Evolutionary conservation across 306 rosid genomes (phyloP).

Genomic region (Pyrus pyrifolia): DNA sequence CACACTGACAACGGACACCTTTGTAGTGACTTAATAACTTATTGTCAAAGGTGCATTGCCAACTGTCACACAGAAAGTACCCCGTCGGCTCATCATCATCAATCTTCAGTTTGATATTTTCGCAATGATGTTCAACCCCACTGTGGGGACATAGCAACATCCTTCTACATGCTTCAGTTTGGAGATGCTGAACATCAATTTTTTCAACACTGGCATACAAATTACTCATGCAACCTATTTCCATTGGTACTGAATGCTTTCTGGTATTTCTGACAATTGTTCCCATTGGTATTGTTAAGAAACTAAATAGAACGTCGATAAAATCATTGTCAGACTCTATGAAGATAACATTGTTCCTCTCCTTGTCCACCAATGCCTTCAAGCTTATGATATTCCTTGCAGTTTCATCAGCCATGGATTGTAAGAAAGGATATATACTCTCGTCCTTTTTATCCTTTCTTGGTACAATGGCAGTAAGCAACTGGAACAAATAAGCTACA

Average conservation of each 20-base stretch:
- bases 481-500: not conserved
- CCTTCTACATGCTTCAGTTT: not conserved
- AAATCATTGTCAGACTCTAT: not conserved
- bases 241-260: not conserved
- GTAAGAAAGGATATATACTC: not conserved
- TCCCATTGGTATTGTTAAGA: slow-evolving; percentile 4
- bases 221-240: not conserved
- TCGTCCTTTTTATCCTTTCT: not conserved
- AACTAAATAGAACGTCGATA: not conserved
- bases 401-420: not conserved
- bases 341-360: not conserved
- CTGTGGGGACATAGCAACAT: not conserved
- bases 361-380: slow-evolving; percentile 9
- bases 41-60: not conserved
- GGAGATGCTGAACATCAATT: not conserved
- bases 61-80: not conserved
- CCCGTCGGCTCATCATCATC: not conserved
- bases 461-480: not conserved
- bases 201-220: not conserved
- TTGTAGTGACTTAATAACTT: not conserved
- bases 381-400: not conserved
- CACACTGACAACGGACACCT: not conserved
- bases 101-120: slow-evolving; percentile 1
- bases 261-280: not conserved
- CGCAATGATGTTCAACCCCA: not conserved